Conservation (phyloP, 208 protist species). For the Trypanosoma mega region DNA sequence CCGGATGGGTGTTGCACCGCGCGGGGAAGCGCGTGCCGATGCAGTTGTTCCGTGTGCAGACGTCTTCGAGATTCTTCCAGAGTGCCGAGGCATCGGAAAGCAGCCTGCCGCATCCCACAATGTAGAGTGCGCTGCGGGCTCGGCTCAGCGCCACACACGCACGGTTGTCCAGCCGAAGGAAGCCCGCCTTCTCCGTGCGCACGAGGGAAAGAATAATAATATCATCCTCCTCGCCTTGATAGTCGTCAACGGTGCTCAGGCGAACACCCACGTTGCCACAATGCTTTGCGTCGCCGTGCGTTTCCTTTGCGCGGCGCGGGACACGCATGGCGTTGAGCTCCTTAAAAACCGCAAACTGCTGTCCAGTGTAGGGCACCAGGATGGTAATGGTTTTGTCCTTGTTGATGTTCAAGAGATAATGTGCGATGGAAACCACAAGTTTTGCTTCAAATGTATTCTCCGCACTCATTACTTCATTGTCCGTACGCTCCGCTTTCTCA, state of each 20-base stretch:
- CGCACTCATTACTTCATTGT: not conserved
- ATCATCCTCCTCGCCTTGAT: constrained; percentile 78
- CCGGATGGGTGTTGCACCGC: constrained; percentile 4
- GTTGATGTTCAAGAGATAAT: constrained; percentile 25
- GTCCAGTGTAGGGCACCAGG: constrained; percentile 68
- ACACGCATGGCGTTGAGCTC: constrained; percentile 13
- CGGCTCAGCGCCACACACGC: constrained; percentile 21
- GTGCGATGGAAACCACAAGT: constrained; percentile 20
- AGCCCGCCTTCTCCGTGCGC: constrained; percentile 29
- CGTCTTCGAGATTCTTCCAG: constrained; percentile 5
- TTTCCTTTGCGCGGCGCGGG: not conserved
- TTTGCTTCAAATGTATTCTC: constrained; percentile 15
- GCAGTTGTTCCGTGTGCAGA: not conserved
- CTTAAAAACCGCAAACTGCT: constrained; percentile 28
- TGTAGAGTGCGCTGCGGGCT: constrained; percentile 17
- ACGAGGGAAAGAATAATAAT: constrained; percentile 74
- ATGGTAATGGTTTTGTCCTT: constrained; percentile 38
- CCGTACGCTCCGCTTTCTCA: constrained; percentile 1
- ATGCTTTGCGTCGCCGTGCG: not conserved
- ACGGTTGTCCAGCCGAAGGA: constrained; percentile 24
- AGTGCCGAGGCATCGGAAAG: constrained; percentile 5
- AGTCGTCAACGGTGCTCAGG: constrained; percentile 74
- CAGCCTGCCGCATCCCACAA: constrained; percentile 18
- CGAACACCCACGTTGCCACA: constrained; percentile 13
- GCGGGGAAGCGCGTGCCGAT: constrained; percentile 10